phyloP scores from a whole-genome alignment of 768 basidiomycete species.

The Suillus plorans region DNA sequence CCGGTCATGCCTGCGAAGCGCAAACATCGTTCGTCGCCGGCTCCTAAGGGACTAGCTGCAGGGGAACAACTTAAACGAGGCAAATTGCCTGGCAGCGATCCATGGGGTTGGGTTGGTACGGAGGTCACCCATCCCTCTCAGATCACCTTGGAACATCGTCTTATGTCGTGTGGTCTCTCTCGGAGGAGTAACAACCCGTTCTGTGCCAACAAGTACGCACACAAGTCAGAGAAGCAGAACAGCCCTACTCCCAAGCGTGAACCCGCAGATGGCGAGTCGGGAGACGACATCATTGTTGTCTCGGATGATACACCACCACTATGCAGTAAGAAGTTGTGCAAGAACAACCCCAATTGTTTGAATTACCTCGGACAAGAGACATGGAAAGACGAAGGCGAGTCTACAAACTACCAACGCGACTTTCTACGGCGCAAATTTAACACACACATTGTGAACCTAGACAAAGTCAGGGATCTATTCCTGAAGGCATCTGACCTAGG shows the following conservation, averaged over 20 bases:
- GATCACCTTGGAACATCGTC: conserved; percentile 67
- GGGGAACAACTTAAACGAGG: conserved; percentile 65
- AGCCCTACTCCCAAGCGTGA: conserved; percentile 10
- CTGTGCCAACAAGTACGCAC: conserved; percentile 58
- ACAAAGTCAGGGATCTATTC: conserved; percentile 49
- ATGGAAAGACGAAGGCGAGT: conserved; percentile 74
- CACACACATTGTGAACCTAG: conserved; percentile 34
- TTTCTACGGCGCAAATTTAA: conserved; percentile 2
- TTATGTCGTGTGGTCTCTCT: conserved; percentile 69
- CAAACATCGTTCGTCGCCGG: conserved; percentile 49
- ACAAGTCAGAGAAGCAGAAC: conserved; percentile 19
- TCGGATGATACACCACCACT: conserved; percentile 60
- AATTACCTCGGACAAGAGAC: conserved; percentile 84
- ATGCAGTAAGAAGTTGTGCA: conserved; percentile 68
- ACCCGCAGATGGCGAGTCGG: conserved; percentile 42
- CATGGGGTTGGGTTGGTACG: conserved; percentile 84
- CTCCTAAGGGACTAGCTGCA: conserved; percentile 52
- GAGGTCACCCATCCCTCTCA: conserved; percentile 53
- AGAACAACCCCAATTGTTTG: conserved; percentile 78
- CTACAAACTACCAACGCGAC: conserved; percentile 13
- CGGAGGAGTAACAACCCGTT: conserved; percentile 46
- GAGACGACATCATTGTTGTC: conserved; percentile 66
- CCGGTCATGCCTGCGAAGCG: conserved; percentile 56
- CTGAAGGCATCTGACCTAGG: conserved; percentile 53
- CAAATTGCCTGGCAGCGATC: conserved; percentile 44